Base-by-base conservation (phyloP, 1,284 basidiomycete species). In the Rhodofomes roseus region DNA sequence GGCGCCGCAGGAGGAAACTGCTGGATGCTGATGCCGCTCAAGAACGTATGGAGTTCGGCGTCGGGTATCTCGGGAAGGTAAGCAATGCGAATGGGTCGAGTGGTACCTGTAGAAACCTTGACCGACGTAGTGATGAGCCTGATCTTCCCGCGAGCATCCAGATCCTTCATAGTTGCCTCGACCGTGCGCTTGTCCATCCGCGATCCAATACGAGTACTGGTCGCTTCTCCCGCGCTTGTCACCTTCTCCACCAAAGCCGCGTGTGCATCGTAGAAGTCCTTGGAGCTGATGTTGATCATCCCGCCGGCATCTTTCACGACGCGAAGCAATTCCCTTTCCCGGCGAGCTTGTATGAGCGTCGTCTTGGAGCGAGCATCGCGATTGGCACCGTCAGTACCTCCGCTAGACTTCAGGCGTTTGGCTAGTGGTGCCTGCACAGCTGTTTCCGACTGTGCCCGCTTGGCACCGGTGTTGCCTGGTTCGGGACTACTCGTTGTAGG, bases 131-230 rank as follows among this genome's bases (percentile, higher is more conserved):
- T 85, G 34, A 92, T 71, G 62, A 84, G 77, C 69, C 85, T 91
- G 61, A 94, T 74, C 61, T 83, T 80, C 8, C 85, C 85, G 36
- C 80, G 81, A 41, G 71, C 74, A 70, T 90, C 87, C 64, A 93
- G 73, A 23, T 74, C 81, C 57, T 79, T 79, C 50, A 91, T 74
- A 0, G 88, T 84, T 2, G 79, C 71, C 25, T 78, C 77, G 20
- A 86, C 76, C 0, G 91, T 93, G 12, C 89, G 82, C 70, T 87
- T 89, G 70, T 95, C 92, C 23, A 88, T 81, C 56, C 79, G 80
- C 29, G 85, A 81, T 11, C 87, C 86, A n/a, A 76, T 73, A 27
- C 85, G 84, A 9, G 83, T 81, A 65, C 90, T 91, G 0, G 86
- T 83, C 0, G 83, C 74, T 66, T 89, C 88, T 8, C 85, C 85